These are phyloP conservation scores for Marasmius tenuissimus DNA, from an alignment of 1,284 basidiomycete species.

Conservation along the genomic window DNA sequence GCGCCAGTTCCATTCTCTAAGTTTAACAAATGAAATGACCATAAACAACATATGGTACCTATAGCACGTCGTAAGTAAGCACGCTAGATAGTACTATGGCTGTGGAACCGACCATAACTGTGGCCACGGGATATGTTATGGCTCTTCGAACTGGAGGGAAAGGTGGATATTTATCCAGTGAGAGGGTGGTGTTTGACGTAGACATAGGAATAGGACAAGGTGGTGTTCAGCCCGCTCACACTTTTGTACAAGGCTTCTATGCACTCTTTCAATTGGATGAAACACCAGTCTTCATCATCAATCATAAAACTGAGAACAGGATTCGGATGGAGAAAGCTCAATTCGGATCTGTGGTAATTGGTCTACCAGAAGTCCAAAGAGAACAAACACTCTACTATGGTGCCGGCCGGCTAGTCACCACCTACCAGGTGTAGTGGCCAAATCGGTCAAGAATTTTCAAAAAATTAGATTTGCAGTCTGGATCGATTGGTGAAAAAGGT, in stretches of 20 bases:
- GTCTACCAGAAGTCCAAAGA: too few relatives aligned
- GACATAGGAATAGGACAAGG: not conserved
- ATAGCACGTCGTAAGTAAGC: not conserved
- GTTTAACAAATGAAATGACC: not conserved
- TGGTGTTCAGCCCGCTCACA: too few relatives aligned
- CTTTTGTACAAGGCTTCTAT: too few relatives aligned
- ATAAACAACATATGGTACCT: not conserved
- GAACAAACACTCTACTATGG: too few relatives aligned
- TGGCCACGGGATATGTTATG: not conserved
- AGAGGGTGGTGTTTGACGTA: not conserved
- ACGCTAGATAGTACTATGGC: not conserved
- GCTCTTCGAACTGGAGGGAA: not conserved
- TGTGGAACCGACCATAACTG: not conserved
- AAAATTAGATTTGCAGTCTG: not conserved
- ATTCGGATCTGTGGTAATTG: too few relatives aligned
- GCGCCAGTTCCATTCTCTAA: too few relatives aligned
- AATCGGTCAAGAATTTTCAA: not conserved
- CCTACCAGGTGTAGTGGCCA: not conserved
- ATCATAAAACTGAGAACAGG: too few relatives aligned
- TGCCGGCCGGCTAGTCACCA: constrained; percentile 5
- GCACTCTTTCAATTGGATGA: too few relatives aligned
- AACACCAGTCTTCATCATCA: too few relatives aligned
- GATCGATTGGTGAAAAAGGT: not conserved
- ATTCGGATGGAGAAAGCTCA: too few relatives aligned
- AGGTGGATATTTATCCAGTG: not conserved